phyloP scores from a whole-genome alignment of 768 basidiomycete species.

The Wakefieldia striispora region DNA sequence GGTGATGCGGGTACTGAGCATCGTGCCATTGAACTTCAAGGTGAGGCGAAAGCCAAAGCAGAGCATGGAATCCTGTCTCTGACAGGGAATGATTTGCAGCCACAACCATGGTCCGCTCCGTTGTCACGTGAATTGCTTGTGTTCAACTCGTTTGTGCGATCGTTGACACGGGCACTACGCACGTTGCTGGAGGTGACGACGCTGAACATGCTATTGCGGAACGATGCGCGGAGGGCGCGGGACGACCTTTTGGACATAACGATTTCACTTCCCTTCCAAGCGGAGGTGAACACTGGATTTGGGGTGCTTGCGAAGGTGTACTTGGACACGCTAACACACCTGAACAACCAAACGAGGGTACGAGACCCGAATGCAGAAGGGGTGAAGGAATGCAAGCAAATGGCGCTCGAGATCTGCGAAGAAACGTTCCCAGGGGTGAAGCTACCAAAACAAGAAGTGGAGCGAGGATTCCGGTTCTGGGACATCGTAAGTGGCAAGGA shows the following conservation, averaged over 20 bases:
- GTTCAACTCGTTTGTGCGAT: slow-evolving; percentile 97
- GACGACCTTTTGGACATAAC: slow-evolving; percentile 93
- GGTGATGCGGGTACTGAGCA: slow-evolving; percentile 95
- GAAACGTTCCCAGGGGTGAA: slow-evolving; percentile 94
- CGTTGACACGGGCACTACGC: slow-evolving; percentile 85
- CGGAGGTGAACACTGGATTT: slow-evolving; percentile 96
- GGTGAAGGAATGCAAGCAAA: slow-evolving; percentile 77
- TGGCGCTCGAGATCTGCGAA: slow-evolving; percentile 90
- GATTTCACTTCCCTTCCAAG: slow-evolving; percentile 90
- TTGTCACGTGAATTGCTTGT: slow-evolving; percentile 94
- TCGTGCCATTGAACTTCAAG: slow-evolving; percentile 93
- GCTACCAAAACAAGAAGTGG: slow-evolving; percentile 81
- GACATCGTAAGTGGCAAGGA: slow-evolving; percentile 70
- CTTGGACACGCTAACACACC: slow-evolving; percentile 86
- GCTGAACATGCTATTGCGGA: slow-evolving; percentile 89
- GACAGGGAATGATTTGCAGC: slow-evolving; percentile 39
- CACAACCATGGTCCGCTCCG: slow-evolving; percentile 93
- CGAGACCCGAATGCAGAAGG: slow-evolving; percentile 75
- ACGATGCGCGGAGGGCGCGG: slow-evolving; percentile 80
- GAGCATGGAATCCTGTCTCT: background rate
- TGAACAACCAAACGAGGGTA: slow-evolving; percentile 77
- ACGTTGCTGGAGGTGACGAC: slow-evolving; percentile 88
- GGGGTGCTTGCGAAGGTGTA: slow-evolving; percentile 97
- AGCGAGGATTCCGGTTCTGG: slow-evolving; percentile 98
- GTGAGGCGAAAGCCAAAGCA: slow-evolving; percentile 36